Conservation (phyloP, 2,329 filamentous ascomycete species). For the Penicillium sp. region DNA sequence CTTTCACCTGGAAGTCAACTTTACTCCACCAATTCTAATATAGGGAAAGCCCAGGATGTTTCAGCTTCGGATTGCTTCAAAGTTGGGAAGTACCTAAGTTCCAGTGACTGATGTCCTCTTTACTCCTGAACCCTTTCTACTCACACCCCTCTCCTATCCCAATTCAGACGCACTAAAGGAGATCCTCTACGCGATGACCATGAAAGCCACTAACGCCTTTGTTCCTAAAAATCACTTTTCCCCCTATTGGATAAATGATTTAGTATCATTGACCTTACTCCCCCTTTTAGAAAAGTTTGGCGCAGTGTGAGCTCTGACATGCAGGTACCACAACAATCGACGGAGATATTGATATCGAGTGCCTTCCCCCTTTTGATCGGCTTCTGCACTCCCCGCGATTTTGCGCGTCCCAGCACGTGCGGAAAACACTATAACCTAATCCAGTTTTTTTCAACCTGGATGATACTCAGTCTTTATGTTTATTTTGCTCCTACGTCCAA, state of each 20-base stretch:
- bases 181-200: neutral
- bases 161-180: neutral
- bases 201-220: neutral
- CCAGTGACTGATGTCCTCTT: neutral
- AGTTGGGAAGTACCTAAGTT: neutral
- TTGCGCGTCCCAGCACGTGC: constrained; percentile 23
- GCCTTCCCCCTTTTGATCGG: constrained; percentile 20
- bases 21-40: neutral
- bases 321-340: constrained; percentile 16
- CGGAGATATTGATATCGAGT: constrained; percentile 4
- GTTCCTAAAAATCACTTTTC: neutral
- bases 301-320: constrained; percentile 1
- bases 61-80: neutral
- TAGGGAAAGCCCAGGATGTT: neutral
- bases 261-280: neutral
- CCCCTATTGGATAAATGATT: neutral
- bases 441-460: too few species aligned
- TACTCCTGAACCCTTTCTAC: neutral
- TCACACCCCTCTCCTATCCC: neutral
- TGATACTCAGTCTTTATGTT: neutral
- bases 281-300: neutral
- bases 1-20: neutral
- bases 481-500: neutral
- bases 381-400: constrained; percentile 25
- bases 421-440: constrained; percentile 20